A percentile compares a stretch with the other conserved stretches of the same genome.
These are phyloP conservation scores for Tetrahymena elliotti DNA, from an alignment of 73 alveolate species.

Conservation along the genomic window DNA sequence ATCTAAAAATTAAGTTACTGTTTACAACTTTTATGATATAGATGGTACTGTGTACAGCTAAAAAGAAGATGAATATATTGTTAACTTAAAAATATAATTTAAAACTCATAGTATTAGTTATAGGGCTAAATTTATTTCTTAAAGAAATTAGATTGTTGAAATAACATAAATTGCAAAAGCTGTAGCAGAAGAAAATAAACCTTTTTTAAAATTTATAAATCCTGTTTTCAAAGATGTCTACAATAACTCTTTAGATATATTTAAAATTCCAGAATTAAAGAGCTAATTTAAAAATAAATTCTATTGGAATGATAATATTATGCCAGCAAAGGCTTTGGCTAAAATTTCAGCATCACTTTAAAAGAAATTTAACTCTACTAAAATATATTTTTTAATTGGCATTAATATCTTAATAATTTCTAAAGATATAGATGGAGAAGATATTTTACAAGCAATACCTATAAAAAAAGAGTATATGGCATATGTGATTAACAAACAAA, in stretches of 20 bases:
- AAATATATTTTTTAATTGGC: not conserved
- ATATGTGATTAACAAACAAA: not conserved
- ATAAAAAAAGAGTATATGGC: not conserved
- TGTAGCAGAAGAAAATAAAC: not conserved
- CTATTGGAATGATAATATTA: not conserved
- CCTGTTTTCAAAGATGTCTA: not conserved
- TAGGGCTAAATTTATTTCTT: not conserved
- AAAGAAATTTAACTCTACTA: not conserved
- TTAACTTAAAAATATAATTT: not conserved
- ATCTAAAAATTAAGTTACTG: not conserved
- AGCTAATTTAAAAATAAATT: not conserved
- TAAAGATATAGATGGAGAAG: not conserved
- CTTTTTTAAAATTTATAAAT: not conserved
- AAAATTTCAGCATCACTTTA: not conserved
- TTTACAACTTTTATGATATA: not conserved
- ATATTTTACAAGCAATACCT: not conserved
- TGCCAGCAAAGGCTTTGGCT: not conserved
- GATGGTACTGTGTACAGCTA: not conserved
- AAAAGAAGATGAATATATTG: not conserved
- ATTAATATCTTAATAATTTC: not conserved
- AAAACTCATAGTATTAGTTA: not conserved
- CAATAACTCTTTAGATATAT: not conserved
- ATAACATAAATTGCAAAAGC: not conserved
- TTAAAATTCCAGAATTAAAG: not conserved
- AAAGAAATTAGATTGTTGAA: not conserved